Percentiles rank a stretch among this genome's conserved stretches.
These are phyloP conservation scores for Candida awuae DNA, from an alignment of 805 yeast species.

Conservation along the genomic window DNA sequence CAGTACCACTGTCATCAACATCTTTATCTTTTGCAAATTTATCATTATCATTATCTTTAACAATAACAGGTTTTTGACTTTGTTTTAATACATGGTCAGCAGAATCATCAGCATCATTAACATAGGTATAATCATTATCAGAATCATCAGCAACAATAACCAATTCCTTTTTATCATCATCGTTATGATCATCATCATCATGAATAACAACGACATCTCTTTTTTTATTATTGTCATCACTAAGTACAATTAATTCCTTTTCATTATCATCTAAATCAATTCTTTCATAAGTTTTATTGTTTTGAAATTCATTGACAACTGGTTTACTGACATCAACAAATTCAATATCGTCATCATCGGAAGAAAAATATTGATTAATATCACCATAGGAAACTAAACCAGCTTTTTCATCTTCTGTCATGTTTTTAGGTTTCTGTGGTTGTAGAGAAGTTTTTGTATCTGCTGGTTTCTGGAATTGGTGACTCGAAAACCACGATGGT, in stretches of 20 bases:
- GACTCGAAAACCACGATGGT: conserved; percentile 29
- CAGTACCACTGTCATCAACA: background rate
- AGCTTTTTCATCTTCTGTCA: conserved; percentile 36
- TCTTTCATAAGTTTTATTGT: too few relatives aligned
- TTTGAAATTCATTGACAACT: background rate
- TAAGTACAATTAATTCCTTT: too few relatives aligned
- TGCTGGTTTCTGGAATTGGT: background rate
- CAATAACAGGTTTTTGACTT: background rate
- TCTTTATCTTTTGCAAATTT: conserved; percentile 3
- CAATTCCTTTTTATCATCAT: too few relatives aligned
- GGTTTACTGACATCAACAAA: background rate
- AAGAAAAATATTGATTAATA: conserved; percentile 27
- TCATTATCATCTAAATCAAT: background rate
- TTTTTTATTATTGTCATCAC: too few relatives aligned
- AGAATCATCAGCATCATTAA: too few relatives aligned
- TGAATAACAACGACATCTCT: too few relatives aligned
- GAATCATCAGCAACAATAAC: too few relatives aligned
- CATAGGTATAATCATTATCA: too few relatives aligned
- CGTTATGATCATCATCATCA: too few relatives aligned
- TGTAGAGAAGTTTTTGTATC: background rate
- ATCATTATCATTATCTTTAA: background rate
- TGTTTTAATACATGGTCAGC: too few relatives aligned
- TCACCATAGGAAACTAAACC: conserved; percentile 48
- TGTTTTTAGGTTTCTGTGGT: background rate
- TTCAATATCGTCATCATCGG: conserved; percentile 15